Evolutionary conservation across 805 yeast species (phyloP).

Genomic region (Candida orba): DNA sequence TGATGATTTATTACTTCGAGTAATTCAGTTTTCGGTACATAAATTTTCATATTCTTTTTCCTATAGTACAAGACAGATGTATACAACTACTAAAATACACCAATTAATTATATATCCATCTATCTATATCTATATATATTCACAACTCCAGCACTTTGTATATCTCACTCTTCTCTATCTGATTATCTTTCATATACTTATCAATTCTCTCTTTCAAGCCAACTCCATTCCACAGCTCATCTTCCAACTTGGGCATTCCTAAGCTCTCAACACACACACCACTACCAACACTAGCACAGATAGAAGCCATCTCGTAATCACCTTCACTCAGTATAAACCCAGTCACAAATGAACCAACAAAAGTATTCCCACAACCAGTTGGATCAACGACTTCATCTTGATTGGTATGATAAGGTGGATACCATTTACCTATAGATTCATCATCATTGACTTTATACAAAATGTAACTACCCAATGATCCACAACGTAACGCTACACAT

Average conservation of each 20-base stretch:
- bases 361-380: slow-evolving; percentile 93
- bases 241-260: slow-evolving; percentile 53
- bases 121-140: neutral
- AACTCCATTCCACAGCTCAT: slow-evolving; percentile 52
- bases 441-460: slow-evolving; percentile 23
- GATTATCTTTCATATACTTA: slow-evolving; percentile 29
- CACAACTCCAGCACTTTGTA: too few relatives aligned
- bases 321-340: slow-evolving; percentile 45
- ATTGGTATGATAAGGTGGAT: slow-evolving; percentile 67
- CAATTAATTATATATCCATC: too few relatives aligned
- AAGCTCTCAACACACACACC: slow-evolving; percentile 75
- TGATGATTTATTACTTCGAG: too few relatives aligned
- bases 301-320: slow-evolving; percentile 46
- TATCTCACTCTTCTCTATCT: neutral
- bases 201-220: slow-evolving; percentile 37
- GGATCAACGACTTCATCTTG: slow-evolving; percentile 64
- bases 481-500: slow-evolving; percentile 68
- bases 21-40: too few relatives aligned
- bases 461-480: slow-evolving; percentile 59
- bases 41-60: too few relatives aligned
- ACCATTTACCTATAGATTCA: slow-evolving; percentile 30
- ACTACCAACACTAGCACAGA: slow-evolving; percentile 71
- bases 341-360: slow-evolving; percentile 71
- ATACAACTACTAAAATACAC: too few relatives aligned
- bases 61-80: too few relatives aligned